Evolutionary conservation across 176 grass and related monocot genomes (phyloP), one percentile per base, ranked within the genome.

Genomic region (Urochloa ruziziensis): DNA sequence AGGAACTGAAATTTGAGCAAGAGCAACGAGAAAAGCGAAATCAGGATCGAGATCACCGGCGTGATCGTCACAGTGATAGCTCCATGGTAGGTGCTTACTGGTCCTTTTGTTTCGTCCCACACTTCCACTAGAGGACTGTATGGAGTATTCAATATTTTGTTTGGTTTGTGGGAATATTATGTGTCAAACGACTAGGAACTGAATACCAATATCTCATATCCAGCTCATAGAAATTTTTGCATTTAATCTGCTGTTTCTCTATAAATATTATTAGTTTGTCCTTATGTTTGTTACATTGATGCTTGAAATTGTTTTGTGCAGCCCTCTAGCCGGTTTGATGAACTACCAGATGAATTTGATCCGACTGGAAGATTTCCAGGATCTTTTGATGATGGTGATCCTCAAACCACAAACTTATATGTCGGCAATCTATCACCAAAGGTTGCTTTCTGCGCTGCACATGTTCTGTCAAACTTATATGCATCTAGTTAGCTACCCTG

Each of bases 391-490:
- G 96, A 99, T 35, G 93, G 93, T 44, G 96, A 99, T 84, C 91
- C 93, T 39, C 93, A 99, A 89, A 99, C 96, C n/a, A 99, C 93
- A 54, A 99, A 99, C 82, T 92, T 99, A 85, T 99, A 99, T 85
- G 96, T 99, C 52, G 96, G 93, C 69, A 96, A 99, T 83, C 89
- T 99, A 75, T 92, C 96, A 33, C 93, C 93, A 35, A 92, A 99
- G 96, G 96, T 99, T 81, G 36, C 36, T 80, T 63, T 56, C 51
- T 85, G 43, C 11, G 39, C 67, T 28, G 19, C 28, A 53, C 52
- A 60, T 84, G 19, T 70, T 84, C 40, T 69, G 9, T 77, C 29
- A 58, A 74, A 4, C 83, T 60, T 32, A 40, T 85, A 75, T 29
- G 37, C 29, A 34, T 62, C 73, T 69, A 73, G 39, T 74, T 82